phyloP scores from a whole-genome alignment of 352 stramenopile species.

The Thraustochytrium sp. region DNA sequence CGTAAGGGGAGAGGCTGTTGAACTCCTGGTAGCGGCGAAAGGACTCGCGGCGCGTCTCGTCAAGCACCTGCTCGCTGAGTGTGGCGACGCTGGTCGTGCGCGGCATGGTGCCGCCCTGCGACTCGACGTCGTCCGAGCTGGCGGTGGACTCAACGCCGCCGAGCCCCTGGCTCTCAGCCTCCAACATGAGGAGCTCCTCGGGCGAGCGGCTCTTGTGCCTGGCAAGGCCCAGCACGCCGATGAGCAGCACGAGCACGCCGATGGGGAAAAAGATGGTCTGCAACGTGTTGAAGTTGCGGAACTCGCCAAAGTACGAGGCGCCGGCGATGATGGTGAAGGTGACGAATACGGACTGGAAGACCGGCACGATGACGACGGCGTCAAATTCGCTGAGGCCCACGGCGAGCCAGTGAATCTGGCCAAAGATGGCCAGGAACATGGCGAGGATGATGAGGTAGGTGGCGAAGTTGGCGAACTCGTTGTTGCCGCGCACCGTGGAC shows the following conservation, averaged over 20 bases:
- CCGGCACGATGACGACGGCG: constrained; percentile 33
- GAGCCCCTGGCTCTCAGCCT: background rate
- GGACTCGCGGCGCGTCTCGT: constrained; percentile 4
- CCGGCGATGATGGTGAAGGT: constrained; percentile 41
- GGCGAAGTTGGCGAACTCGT: constrained; percentile 62
- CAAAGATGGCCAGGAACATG: constrained; percentile 67
- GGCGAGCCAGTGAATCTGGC: constrained; percentile 51
- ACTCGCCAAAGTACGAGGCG: constrained; percentile 40
- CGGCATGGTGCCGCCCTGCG: background rate
- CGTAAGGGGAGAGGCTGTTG: constrained; percentile 19
- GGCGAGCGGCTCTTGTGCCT: constrained; percentile 27
- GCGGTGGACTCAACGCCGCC: background rate
- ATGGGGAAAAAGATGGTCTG: constrained; percentile 45
- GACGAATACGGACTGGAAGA: constrained; percentile 41
- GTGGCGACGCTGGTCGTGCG: background rate
- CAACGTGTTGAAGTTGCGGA: constrained; percentile 25
- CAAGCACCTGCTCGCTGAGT: background rate
- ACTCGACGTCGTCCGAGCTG: background rate
- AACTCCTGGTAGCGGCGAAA: constrained; percentile 19
- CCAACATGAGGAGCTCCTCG: background rate
- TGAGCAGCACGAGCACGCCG: constrained; percentile 40
- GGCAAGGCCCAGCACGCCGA: constrained; percentile 39
- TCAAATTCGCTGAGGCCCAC: constrained; percentile 37
- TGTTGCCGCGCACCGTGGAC: constrained; percentile 63
- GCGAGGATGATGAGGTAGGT: constrained; percentile 63